Base-by-base conservation (phyloP, 2,329 filamentous ascomycete genomes). In the Tricladium varicosporioides region DNA sequence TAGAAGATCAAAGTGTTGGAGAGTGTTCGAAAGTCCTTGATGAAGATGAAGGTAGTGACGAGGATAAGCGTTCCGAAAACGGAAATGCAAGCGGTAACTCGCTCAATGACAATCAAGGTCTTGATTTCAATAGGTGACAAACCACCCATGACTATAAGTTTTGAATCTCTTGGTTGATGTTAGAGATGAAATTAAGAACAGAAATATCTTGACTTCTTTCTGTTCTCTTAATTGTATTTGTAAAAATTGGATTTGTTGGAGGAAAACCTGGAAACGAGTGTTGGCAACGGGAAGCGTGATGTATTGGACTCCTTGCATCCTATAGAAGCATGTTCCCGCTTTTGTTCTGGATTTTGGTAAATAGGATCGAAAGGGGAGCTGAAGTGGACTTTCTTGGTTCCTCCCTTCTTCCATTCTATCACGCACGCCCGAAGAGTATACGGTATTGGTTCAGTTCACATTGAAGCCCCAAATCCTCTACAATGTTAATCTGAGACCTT, bases 1-100 rank as follows among this genome's bases (percentile, higher is more conserved):
- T 79, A 85, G 68, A 86, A 85, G 14, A 85, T 78, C 1, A 86
- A 74, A 1, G 63, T 81, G 68, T 94, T 94, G 72, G 92, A 91
- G 14, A 89, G 87, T 65, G 92, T 92, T 66, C 89, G 86, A 69
- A 93, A 93, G 4, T 80, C 79, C 22, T 79, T 80, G 32, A 86
- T 89, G n/a, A 73, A 71, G 31, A 82, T 73, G 67, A 92, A 94
- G 1, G 88, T 92, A 51, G 75, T 65, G 51, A 93, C 83, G 65
- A 92, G 86, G 68, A 92, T 82, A 27, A 88, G 65, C 27, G 86
- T 89, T 55, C 87, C 88, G 1, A 87, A 52, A 0, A 93, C 72
- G 0, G 89, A 93, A 46, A 92, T 74, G 10, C 85, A 79, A 1
- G 89, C 92, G 66, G 86, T 85, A 13, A 80, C 75, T 42, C 89